phyloP scores from a whole-genome alignment of 768 basidiomycete species.

The Boletus sp. region DNA sequence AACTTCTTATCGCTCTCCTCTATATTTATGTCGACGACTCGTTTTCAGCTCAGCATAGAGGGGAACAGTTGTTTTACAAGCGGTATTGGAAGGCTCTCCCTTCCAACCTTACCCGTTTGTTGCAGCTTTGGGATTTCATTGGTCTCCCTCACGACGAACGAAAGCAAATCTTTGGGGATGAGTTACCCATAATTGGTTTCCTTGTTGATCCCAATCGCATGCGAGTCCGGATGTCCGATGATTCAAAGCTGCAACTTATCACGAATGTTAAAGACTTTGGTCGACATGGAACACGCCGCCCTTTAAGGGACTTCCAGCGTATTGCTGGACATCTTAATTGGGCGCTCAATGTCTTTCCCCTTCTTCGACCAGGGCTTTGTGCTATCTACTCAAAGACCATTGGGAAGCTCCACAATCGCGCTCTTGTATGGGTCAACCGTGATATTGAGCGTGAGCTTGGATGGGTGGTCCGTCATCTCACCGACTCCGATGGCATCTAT shows the following conservation, averaged over 20 bases:
- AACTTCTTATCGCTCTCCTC: conserved; percentile 11
- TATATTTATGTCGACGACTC: conserved; percentile 32
- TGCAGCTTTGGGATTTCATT: conserved; percentile 33
- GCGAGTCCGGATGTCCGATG: conserved; percentile 11
- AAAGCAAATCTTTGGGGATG: conserved; percentile 26
- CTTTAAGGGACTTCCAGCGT: conserved; percentile 31
- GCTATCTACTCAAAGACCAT: conserved; percentile 36
- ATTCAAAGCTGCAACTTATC: conserved; percentile 18
- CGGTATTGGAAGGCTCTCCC: neutral
- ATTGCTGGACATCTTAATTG: conserved; percentile 5
- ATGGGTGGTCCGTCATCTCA: conserved; percentile 23
- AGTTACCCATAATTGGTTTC: neutral
- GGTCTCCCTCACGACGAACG: conserved; percentile 27
- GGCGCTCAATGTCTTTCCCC: conserved; percentile 17
- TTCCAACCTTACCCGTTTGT: conserved; percentile 4
- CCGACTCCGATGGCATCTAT: neutral
- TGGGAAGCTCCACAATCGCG: conserved; percentile 14
- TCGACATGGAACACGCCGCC: neutral
- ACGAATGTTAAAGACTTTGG: conserved; percentile 10
- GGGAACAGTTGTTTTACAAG: neutral
- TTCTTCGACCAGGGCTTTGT: conserved; percentile 33
- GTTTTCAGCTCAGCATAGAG: conserved; percentile 1
- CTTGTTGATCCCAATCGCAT: conserved; percentile 28
- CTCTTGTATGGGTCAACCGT: conserved; percentile 3
- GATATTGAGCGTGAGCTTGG: neutral